Conservation (phyloP, 345 rosid genomes). For the Limnanthes douglasii region DNA sequence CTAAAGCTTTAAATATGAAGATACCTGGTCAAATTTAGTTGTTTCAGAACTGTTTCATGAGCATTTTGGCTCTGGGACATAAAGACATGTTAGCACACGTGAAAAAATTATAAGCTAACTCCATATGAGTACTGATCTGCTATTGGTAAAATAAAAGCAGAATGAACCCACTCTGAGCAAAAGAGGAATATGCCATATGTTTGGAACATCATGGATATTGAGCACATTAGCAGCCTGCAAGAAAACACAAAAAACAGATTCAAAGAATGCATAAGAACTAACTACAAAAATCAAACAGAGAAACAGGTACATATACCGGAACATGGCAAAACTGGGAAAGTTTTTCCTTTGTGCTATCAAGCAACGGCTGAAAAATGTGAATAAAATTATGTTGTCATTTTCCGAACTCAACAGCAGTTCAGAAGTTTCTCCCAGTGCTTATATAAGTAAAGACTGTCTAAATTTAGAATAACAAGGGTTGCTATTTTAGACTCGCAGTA, state of each 20-base stretch:
- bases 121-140: constrained; percentile 1
- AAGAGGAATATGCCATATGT: constrained; percentile 94
- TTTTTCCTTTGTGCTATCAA: constrained; percentile 67
- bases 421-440: too few relatives aligned
- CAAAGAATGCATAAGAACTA: constrained; percentile 10
- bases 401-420: too few relatives aligned
- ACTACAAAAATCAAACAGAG: constrained; percentile 5
- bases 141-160: constrained; percentile 10
- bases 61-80: constrained; percentile 80
- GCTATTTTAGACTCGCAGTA: too few relatives aligned
- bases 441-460: too few relatives aligned
- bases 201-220: constrained; percentile 86
- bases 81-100: constrained; percentile 8
- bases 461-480: too few relatives aligned
- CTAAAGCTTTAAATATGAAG: too few relatives aligned
- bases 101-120: constrained; percentile 1
- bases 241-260: constrained; percentile 5
- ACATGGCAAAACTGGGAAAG: constrained; percentile 97
- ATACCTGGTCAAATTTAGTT: constrained; percentile 63
- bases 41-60: constrained; percentile 65
- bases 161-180: constrained; percentile 53
- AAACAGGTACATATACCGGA: constrained; percentile 56
- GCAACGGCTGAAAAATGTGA: constrained; percentile 45
- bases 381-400: not conserved
- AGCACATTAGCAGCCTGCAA: constrained; percentile 69